Base-by-base conservation (phyloP, 768 basidiomycete genomes). In the Tulasnella sp. region DNA sequence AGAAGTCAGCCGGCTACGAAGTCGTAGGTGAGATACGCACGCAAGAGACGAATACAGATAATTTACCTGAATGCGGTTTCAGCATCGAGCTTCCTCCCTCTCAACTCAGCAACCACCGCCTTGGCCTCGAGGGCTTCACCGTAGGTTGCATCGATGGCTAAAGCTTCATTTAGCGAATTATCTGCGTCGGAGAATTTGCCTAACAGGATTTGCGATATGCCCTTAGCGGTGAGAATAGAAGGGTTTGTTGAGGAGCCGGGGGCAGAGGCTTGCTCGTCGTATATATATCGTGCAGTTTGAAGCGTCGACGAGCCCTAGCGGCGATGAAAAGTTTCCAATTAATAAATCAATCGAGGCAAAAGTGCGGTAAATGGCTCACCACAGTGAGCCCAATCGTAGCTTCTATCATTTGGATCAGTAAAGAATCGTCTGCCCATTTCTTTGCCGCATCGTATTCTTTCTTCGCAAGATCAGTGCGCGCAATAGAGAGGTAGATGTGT, bases 401-500 rank as follows among this genome's bases (percentile, higher is more conserved):
- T 74, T 97, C 93, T 61, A 93, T 90, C 64, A 85, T 79, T 68
- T 95, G 92, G 19, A 97, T 75, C 38, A 97, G 78, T 17, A 91
- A 79, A 67, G 92, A 86, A 69, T 96, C 93, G 68, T 93, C 92
- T 5, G 88, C 88, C 77, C 84, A 88, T 55, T 78, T 80, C 71
- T 92, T 86, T 24, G 89, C 87, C 23, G 83, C 79, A 30, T 88
- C 84, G 68, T 89, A 85, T 66, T 89, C 85, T 67, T 84, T 87
- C 72, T 84, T 86, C 26, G 93, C 93, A 41, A 93, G 80, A 73
- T 89, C 91, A 32, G 84, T 75, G 43, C 93, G 84, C 70, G 88
- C 80, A 60, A 94, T 88, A n/a, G 89, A 88, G 38, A 97, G 81
- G 68, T 92, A 88, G 52, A 95, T 81, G 68, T 95, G 89, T 11